phyloP scores from a whole-genome alignment of 2,329 filamentous ascomycete genomes.

The Penicillium hesseltinei region DNA sequence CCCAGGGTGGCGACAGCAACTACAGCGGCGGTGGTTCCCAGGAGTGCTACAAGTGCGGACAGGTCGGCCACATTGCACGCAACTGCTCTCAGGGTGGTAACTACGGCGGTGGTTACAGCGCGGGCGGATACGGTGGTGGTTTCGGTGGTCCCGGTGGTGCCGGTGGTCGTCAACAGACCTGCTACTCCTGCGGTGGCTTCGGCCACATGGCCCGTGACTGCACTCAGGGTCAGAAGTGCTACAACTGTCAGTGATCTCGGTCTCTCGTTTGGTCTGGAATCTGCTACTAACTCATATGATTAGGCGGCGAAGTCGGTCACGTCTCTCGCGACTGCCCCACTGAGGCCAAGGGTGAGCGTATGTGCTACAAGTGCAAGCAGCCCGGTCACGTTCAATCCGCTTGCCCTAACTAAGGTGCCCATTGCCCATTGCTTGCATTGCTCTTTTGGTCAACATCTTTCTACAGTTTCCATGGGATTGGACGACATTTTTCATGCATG shows the following conservation, averaged over 20 bases:
- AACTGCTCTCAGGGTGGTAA: slow-evolving; percentile 54
- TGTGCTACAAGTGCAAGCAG: slow-evolving; percentile 95
- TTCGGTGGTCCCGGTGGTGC: slow-evolving; percentile 52
- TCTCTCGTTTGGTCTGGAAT: not conserved
- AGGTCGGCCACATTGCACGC: slow-evolving; percentile 91
- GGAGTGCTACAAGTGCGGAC: slow-evolving; percentile 98
- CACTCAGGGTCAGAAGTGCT: slow-evolving; percentile 99
- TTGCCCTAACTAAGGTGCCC: slow-evolving; percentile 71
- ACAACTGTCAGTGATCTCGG: slow-evolving; percentile 72
- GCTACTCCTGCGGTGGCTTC: slow-evolving; percentile 96
- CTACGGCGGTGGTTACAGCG: slow-evolving; percentile 47
- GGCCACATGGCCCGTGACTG: slow-evolving; percentile 98
- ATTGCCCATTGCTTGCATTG: slow-evolving; percentile 16
- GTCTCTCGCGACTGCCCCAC: slow-evolving; percentile 94
- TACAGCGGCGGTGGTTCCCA: slow-evolving; percentile 52
- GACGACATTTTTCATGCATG: slow-evolving; percentile 12
- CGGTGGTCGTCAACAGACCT: slow-evolving; percentile 70
- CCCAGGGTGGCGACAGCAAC: slow-evolving; percentile 49
- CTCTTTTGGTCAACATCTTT: slow-evolving; percentile 26
- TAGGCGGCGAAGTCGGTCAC: slow-evolving; percentile 82
- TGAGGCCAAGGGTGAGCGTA: slow-evolving; percentile 85
- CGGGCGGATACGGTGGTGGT: slow-evolving; percentile 50
- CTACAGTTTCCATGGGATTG: slow-evolving; percentile 12
- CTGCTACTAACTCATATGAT: slow-evolving; percentile 6
- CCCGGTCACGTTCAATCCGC: slow-evolving; percentile 88